Percentiles rank a stretch among this genome's conserved stretches.
Evolutionary conservation across 1,139 yeast genomes (phyloP).

Genomic region (Sugiyamaella novakii): DNA sequence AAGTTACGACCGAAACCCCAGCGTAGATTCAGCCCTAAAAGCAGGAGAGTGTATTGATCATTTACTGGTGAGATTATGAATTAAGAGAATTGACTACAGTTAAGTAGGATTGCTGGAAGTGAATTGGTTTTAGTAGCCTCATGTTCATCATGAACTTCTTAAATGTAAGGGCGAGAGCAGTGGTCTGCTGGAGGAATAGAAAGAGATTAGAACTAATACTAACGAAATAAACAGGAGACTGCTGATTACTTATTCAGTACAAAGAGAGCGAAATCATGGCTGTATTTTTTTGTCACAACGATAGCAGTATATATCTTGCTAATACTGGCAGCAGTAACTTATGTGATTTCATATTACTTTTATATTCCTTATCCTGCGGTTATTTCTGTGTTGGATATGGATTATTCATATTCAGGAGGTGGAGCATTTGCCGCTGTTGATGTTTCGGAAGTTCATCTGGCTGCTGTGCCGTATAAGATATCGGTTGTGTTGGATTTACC

Average conservation of each 20-base stretch:
- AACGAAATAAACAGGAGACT: slow-evolving; percentile 13
- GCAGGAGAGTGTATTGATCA: too few relatives aligned
- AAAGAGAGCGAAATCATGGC: slow-evolving; percentile 21
- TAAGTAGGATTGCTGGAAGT: too few relatives aligned
- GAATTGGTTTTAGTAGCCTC: too few relatives aligned
- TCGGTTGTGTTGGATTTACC: slow-evolving; percentile 39
- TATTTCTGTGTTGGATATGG: slow-evolving; percentile 28
- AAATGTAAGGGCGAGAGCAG: background rate
- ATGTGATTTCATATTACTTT: slow-evolving; percentile 29
- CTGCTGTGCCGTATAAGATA: slow-evolving; percentile 35
- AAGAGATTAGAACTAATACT: slow-evolving; percentile 2
- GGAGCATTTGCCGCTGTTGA: slow-evolving; percentile 23
- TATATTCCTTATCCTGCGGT: slow-evolving; percentile 33
- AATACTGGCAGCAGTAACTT: slow-evolving; percentile 30
- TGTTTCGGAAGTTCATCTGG: slow-evolving; percentile 21
- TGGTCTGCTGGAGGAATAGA: background rate
- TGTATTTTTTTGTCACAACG: slow-evolving; percentile 25
- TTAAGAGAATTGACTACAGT: too few relatives aligned
- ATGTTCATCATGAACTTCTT: slow-evolving; percentile 6
- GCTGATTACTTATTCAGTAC: slow-evolving; percentile 20
- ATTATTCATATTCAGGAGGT: slow-evolving; percentile 27
- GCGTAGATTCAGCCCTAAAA: too few relatives aligned
- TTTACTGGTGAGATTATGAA: too few relatives aligned
- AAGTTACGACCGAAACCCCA: too few relatives aligned
- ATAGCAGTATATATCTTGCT: slow-evolving; percentile 25